Evolutionary conservation across 2,329 filamentous ascomycete genomes (phyloP).

Genomic region (Neofusicoccum parvum): DNA sequence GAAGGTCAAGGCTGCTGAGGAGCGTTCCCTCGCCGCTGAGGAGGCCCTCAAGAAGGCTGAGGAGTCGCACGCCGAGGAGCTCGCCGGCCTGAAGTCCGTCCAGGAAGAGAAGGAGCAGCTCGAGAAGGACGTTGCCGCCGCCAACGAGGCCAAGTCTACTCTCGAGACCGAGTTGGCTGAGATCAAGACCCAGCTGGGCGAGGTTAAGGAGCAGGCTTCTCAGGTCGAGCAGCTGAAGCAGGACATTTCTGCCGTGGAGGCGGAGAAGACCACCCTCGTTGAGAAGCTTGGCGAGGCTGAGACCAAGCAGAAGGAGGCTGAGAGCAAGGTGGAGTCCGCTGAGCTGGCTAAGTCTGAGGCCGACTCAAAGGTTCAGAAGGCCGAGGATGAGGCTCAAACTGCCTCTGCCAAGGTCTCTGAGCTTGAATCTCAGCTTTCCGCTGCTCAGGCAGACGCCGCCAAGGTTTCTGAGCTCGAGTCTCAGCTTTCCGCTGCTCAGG

Average conservation of each 20-base stretch:
- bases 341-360: slow-evolving; percentile 7
- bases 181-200: slow-evolving; percentile 7
- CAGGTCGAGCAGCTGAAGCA: slow-evolving; percentile 12
- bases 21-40: slow-evolving; percentile 12
- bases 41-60: slow-evolving; percentile 18
- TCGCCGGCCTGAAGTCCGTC: not conserved
- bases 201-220: slow-evolving; percentile 4
- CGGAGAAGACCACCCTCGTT: slow-evolving; percentile 17
- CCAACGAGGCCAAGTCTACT: slow-evolving; percentile 9
- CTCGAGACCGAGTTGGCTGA: not conserved
- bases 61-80: slow-evolving; percentile 16
- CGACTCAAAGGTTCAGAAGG: slow-evolving; percentile 19
- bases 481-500: slow-evolving; percentile 22
- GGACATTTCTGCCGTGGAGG: not conserved
- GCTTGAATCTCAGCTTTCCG: not conserved
- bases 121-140: slow-evolving; percentile 12
- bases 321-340: slow-evolving; percentile 12
- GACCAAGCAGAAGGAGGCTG: slow-evolving; percentile 13
- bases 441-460: slow-evolving; percentile 25
- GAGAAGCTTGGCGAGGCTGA: slow-evolving; percentile 21
- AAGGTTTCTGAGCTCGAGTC: slow-evolving; percentile 32
- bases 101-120: slow-evolving; percentile 16
- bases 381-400: not conserved
- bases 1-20: slow-evolving; percentile 17
- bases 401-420: not conserved